Evolutionary conservation across 1,284 basidiomycete genomes (phyloP).

Genomic region (Thelephora terrestris): DNA sequence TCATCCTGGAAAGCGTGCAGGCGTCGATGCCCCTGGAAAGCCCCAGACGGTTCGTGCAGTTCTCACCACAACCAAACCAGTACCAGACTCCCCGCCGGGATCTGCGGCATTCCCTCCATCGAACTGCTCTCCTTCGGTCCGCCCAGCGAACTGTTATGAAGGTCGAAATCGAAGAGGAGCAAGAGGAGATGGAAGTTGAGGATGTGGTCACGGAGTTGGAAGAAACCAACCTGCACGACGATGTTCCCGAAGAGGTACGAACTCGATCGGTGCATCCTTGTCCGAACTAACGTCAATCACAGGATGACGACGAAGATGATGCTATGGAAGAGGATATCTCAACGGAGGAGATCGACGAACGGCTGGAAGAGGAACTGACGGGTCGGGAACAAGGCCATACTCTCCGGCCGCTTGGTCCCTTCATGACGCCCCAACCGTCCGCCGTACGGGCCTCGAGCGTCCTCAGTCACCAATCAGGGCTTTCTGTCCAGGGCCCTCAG

Average conservation of each 20-base stretch:
- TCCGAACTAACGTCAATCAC: too few species aligned
- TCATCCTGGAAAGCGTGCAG: slow-evolving; percentile 51
- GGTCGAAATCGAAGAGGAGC: slow-evolving; percentile 22
- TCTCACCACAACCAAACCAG: slow-evolving; percentile 17
- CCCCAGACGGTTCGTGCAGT: slow-evolving; percentile 9
- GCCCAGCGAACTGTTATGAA: slow-evolving; percentile 47
- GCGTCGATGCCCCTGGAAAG: slow-evolving; percentile 10
- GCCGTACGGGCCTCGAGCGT: slow-evolving; percentile 8
- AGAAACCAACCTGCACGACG: slow-evolving; percentile 3
- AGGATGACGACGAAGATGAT: slow-evolving; percentile 16
- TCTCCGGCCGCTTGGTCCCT: slow-evolving; percentile 24
- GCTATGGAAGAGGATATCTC: slow-evolving; percentile 33
- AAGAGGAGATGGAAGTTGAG: slow-evolving; percentile 18
- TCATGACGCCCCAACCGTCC: slow-evolving; percentile 44
- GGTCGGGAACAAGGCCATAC: slow-evolving; percentile 22
- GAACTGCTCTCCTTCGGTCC: slow-evolving; percentile 57
- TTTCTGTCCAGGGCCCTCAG: slow-evolving; percentile 29
- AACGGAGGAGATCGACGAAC: slow-evolving; percentile 20
- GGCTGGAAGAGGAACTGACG: slow-evolving; percentile 22
- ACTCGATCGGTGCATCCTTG: too few species aligned
- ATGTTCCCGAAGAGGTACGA: too few species aligned
- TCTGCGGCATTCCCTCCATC: slow-evolving; percentile 44
- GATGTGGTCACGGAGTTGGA: slow-evolving; percentile 12
- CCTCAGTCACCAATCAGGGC: slow-evolving; percentile 15
- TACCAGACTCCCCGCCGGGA: slow-evolving; percentile 34